Evolutionary conservation across 1,284 basidiomycete species (phyloP), one percentile per base, ranked within the genome.

Genomic region (Phaffia rhodozyma): DNA sequence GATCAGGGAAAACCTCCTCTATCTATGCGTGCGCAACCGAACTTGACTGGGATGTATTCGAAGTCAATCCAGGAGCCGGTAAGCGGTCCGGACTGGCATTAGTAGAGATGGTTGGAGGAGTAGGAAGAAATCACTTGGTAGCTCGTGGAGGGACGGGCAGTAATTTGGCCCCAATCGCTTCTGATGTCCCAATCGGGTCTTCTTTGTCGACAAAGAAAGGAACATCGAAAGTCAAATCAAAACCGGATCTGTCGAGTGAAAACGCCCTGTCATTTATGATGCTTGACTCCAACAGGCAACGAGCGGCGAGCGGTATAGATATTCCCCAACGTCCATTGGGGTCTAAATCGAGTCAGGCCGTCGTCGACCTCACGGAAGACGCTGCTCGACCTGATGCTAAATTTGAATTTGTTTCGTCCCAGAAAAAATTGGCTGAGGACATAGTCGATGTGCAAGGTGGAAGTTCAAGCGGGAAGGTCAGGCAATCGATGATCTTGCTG

Each of bases 31-130:
- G 91, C 68, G 91, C 93, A 3, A 82, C 86, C 53, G 91, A 97
- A 74, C 80, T 98, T 25, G 91, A 87, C 5, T 98, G 89, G 86
- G 89, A 96, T 60, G 85, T 98, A 16, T 97, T 98, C 71, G 96
- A 99, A 74, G 89, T 98, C 11, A 90, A 92, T 75, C 88, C 96
- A n/a, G 96, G 96, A 4, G 86, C 93, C 65, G 90, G 90, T 29
- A 87, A 83, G 71, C 83, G 96, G 27, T 88, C 84, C 54, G 89
- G 87, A 2, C 80, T 84, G 47, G 89, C 85, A 67, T 76, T 99
- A 64, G 83, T 87, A 61, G 79, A 81, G 61, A 81, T 94, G 65
- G 84, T 98, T 27, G 96, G 96, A 13, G 91, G 96, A 68, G 89
- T 97, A 1, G 89, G 89, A 13, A 88, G 84, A 75, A 98, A 97